Evolutionary conservation across 2,329 filamentous ascomycete genomes (phyloP).

Genomic region (Cladosporium oxysporum): DNA sequence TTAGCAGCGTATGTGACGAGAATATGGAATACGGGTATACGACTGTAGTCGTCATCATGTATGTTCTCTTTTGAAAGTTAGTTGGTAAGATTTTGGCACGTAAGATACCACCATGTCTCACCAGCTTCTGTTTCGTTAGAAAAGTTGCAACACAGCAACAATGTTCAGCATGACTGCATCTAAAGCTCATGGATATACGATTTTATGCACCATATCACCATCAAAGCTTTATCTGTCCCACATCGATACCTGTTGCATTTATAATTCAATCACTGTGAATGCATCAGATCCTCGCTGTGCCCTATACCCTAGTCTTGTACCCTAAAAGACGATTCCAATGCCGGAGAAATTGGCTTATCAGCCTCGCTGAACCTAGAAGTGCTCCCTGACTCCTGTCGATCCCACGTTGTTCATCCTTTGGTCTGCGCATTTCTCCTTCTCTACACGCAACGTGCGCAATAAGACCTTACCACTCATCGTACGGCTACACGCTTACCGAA

Average conservation of each 20-base stretch:
- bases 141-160: neutral
- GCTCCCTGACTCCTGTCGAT: constrained; percentile 10
- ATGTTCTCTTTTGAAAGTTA: neutral
- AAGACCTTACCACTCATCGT: neutral
- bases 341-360: neutral
- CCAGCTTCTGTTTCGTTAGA: neutral
- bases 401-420: neutral
- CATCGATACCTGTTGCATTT: neutral
- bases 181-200: neutral
- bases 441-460: neutral
- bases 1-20: neutral
- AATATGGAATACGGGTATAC: neutral
- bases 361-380: neutral
- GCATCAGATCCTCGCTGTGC: neutral
- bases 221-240: neutral
- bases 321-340: neutral
- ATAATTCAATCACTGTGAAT: neutral
- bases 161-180: neutral
- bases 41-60: neutral
- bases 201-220: neutral
- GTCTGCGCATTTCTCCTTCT: neutral
- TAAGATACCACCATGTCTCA: neutral
- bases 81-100: too few relatives aligned
- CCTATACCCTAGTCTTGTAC: neutral
- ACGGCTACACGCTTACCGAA: neutral